phyloP scores from a whole-genome alignment of 2,329 filamentous ascomycete genomes.

The Fusarium zealandicum region DNA sequence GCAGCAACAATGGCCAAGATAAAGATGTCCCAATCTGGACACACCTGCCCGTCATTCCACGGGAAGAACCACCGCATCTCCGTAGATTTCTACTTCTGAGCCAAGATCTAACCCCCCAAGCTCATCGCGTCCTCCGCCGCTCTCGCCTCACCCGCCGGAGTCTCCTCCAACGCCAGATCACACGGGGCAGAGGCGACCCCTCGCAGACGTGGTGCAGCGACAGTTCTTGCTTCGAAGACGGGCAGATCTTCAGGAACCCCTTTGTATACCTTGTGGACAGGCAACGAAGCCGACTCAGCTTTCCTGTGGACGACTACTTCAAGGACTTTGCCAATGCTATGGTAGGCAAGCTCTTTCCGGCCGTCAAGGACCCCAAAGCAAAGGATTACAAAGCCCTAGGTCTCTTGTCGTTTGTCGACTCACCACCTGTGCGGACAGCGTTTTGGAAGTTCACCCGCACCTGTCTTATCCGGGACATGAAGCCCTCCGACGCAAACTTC shows the following conservation, averaged over 20 bases:
- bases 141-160: constrained; percentile 18
- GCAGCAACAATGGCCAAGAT: neutral
- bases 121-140: constrained; percentile 19
- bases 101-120: neutral
- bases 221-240: constrained; percentile 19
- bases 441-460: constrained; percentile 28
- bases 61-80: neutral
- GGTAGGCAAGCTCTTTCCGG: constrained; percentile 20
- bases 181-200: constrained; percentile 29
- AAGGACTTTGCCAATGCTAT: constrained; percentile 30
- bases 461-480: neutral
- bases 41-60: neutral
- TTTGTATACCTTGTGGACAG: constrained; percentile 6
- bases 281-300: constrained; percentile 2
- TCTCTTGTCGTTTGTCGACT: constrained; percentile 37
- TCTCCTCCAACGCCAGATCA: constrained; percentile 29
- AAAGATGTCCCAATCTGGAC: neutral
- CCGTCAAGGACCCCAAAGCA: neutral
- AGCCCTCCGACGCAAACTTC: constrained; percentile 6
- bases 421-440: constrained; percentile 37
- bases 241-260: constrained; percentile 17
- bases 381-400: constrained; percentile 21
- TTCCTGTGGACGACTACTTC: constrained; percentile 25
- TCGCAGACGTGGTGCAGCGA: constrained; percentile 28
- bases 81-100: neutral